phyloP scores from a whole-genome alignment of 2,329 filamentous ascomycete genomes.

The Trichoderma hamatum region DNA sequence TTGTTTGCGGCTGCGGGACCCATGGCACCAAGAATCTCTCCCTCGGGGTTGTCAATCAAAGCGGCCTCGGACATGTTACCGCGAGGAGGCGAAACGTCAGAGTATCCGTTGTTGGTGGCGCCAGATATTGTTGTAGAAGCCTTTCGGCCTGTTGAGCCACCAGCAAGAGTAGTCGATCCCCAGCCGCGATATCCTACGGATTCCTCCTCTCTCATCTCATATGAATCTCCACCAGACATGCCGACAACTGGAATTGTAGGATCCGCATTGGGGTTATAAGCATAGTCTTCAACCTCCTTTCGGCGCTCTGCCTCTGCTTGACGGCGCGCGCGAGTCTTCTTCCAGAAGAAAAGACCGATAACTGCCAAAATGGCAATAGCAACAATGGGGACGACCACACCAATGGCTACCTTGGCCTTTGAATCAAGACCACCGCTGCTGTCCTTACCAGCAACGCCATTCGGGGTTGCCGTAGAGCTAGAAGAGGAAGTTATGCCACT shows the following conservation, averaged over 20 bases:
- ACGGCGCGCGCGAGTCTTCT: slow-evolving; percentile 83
- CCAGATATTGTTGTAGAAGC: slow-evolving; percentile 88
- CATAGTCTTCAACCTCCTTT: slow-evolving; percentile 97
- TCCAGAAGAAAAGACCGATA: slow-evolving; percentile 81
- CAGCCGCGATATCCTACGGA: slow-evolving; percentile 88
- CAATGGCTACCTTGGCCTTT: slow-evolving; percentile 80
- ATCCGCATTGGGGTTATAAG: slow-evolving; percentile 96
- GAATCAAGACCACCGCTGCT: slow-evolving; percentile 50
- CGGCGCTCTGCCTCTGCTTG: slow-evolving; percentile 83
- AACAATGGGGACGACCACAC: slow-evolving; percentile 90
- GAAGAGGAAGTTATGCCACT: slow-evolving; percentile 31
- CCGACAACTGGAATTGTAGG: slow-evolving; percentile 67
- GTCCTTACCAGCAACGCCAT: slow-evolving; percentile 4
- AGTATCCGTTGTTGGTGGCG: slow-evolving; percentile 68
- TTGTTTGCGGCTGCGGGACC: slow-evolving; percentile 71
- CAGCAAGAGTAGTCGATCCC: slow-evolving; percentile 74
- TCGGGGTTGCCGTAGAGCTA: slow-evolving; percentile 35
- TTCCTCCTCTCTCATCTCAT: slow-evolving; percentile 78
- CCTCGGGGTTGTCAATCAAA: slow-evolving; percentile 67
- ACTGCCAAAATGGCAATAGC: slow-evolving; percentile 81
- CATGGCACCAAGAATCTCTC: slow-evolving; percentile 81
- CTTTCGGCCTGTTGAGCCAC: slow-evolving; percentile 75
- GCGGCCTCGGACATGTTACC: slow-evolving; percentile 65
- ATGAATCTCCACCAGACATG: slow-evolving; percentile 57
- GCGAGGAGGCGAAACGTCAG: slow-evolving; percentile 72